A percentile compares a stretch with the other conserved stretches of the same genome.
Evolutionary conservation across 2,329 filamentous ascomycete genomes (phyloP).

Genomic region (Cordyceps tenuipes): DNA sequence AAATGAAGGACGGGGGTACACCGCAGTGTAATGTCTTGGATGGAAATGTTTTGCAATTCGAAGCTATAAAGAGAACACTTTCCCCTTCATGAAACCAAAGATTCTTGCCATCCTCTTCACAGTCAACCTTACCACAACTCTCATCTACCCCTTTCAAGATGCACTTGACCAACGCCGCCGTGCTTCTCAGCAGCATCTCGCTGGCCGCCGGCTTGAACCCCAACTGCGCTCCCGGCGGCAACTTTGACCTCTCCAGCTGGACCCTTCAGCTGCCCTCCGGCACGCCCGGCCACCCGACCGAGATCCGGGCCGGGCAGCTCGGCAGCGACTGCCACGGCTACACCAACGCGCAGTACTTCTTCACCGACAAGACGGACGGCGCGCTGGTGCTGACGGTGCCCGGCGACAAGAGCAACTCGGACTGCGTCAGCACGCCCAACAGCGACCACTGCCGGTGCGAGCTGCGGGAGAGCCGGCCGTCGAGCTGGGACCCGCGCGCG

Average conservation of each 20-base stretch:
- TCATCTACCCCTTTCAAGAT: not conserved
- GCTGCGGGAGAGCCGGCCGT: conserved; percentile 28
- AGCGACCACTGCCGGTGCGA: conserved; percentile 35
- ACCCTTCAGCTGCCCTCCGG: conserved; percentile 32
- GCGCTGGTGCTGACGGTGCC: conserved; percentile 32
- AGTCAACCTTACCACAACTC: too few species aligned
- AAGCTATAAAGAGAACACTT: too few species aligned
- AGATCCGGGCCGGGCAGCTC: conserved; percentile 23
- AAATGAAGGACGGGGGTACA: too few species aligned
- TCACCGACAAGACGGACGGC: conserved; percentile 24
- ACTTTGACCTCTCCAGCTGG: conserved; percentile 26
- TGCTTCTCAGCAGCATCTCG: not conserved
- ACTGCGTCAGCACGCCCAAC: conserved; percentile 31
- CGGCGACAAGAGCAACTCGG: conserved; percentile 22
- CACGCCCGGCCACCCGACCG: conserved; percentile 7
- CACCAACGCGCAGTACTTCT: conserved; percentile 26
- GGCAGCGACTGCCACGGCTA: conserved; percentile 27
- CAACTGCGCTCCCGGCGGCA: conserved; percentile 20
- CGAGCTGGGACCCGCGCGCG: conserved; percentile 25
- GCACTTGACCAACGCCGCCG: not conserved
- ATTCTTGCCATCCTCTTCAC: too few species aligned
- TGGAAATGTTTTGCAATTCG: too few species aligned
- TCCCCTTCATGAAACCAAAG: too few species aligned
- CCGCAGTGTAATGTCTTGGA: too few species aligned
- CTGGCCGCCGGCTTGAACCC: not conserved